Base-by-base conservation (phyloP, 2,329 filamentous ascomycete genomes). In the Aspergillus persii region DNA sequence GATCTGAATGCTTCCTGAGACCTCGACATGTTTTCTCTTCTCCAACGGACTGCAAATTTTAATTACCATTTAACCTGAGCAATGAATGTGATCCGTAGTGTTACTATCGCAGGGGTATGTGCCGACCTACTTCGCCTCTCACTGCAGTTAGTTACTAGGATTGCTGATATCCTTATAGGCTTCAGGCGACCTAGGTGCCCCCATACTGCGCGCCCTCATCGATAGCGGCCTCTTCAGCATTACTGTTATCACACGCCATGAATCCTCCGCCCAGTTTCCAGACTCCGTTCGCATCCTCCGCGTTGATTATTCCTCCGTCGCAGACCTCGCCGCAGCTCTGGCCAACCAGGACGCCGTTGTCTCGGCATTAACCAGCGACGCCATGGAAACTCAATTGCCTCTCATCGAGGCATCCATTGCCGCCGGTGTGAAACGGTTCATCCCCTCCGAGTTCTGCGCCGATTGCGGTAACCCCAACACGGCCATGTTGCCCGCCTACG, bases 101-200 rank as follows among this genome's bases (percentile, higher is more conserved):
- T 55, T 15, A 31, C 53, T 39, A 55, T 55, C 7, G 46, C 53
- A 15, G 53, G 53, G 9, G 53, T 55, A 55, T n/a, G 46, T 7
- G n/a, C 6, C 2, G 4, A 3, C 27, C 33, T 15, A 3, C n/a
- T 9, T 3, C 23, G 5, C n/a, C 18, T 3, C 23, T 33, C 15
- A 27, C 23, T 8, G 4, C 26, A 47, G 12, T 27, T 27, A 23
- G 18, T 23, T 23, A 23, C 18, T 23, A 27, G 7, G 23, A 1
- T 15, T 47, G 27, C 18, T 47, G 26, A 27, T 8, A 47, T 47
- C 11, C 44, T 26, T 15, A 23, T 11, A 55, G 53, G 53, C 53
- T 46, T 49, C 53, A 18, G 53, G 53, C 9, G 31, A 39, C 12
- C 53, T 55, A 9, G 53, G 53, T 18, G 12, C 46, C 30, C 46